These are phyloP conservation scores for Collybiopsis luxurians DNA, from an alignment of 768 basidiomycete species.

Conservation along the genomic window DNA sequence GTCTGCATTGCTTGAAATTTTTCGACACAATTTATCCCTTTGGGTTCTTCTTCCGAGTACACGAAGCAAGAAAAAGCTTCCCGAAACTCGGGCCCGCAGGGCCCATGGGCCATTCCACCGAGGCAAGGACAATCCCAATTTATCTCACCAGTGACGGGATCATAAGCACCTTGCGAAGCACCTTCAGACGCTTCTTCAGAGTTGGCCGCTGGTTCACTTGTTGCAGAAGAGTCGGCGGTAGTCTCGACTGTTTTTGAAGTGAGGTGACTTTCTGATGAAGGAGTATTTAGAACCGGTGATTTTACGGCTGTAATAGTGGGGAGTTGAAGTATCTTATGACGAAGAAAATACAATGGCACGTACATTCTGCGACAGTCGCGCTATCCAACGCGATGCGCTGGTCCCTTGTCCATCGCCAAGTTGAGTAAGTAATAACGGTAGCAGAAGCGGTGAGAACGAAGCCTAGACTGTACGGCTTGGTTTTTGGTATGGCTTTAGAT, in stretches of 20 bases:
- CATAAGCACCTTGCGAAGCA: conserved; percentile 60
- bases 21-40: conserved; percentile 97
- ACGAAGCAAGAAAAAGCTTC: conserved; percentile 98
- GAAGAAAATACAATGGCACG: conserved; percentile 6
- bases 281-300: background rate
- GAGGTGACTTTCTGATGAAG: conserved; percentile 5
- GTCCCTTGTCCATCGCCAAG: conserved; percentile 44
- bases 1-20: conserved; percentile 98
- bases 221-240: background rate
- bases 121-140: conserved; percentile 99
- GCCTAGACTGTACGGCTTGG: conserved; percentile 18
- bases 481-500: background rate
- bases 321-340: background rate
- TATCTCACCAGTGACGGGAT: conserved; percentile 97
- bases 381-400: conserved; percentile 49
- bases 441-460: conserved; percentile 43
- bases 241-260: background rate
- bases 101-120: conserved; percentile 97
- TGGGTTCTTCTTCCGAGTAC: conserved; percentile 90
- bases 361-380: conserved; percentile 24
- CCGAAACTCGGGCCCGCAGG: conserved; percentile 90
- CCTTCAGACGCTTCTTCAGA: conserved; percentile 20
- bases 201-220: background rate
- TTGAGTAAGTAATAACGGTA: conserved; percentile 42
- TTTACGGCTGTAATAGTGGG: background rate